Evolutionary conservation across 352 stramenopile genomes (phyloP).

Genomic region (Pythium myriotylum): DNA sequence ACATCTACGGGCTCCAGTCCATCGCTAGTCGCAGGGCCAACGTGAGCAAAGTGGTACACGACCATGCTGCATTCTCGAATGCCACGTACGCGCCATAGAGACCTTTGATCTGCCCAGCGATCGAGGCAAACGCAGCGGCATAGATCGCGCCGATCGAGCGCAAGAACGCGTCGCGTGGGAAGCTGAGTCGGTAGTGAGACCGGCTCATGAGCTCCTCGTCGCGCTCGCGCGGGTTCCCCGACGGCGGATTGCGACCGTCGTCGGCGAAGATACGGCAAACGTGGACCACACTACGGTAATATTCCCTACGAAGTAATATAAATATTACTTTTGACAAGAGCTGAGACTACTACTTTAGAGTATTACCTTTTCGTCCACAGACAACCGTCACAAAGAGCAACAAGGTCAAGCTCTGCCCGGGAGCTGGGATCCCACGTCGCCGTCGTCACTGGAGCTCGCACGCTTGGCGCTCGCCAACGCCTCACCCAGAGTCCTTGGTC

Average conservation of each 20-base stretch:
- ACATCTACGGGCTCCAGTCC: conserved; percentile 59
- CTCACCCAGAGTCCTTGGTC: too few relatives aligned
- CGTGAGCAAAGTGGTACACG: too few relatives aligned
- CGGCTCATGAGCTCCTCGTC: too few relatives aligned
- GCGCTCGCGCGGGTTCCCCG: too few relatives aligned
- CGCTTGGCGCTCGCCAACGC: too few relatives aligned
- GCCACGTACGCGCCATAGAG: conserved; percentile 72
- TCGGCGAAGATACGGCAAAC: background rate
- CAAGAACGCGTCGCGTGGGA: conserved; percentile 46
- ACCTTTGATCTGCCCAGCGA: conserved; percentile 78
- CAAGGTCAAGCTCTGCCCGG: background rate
- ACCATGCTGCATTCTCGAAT: too few relatives aligned
- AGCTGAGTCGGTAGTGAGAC: conserved; percentile 26
- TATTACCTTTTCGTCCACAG: background rate
- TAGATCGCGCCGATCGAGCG: conserved; percentile 53
- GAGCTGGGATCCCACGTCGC: conserved; percentile 16
- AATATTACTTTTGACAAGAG: too few relatives aligned
- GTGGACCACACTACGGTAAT: conserved; percentile 12
- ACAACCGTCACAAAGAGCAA: background rate
- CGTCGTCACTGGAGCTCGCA: conserved; percentile 1
- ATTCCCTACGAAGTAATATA: too few relatives aligned
- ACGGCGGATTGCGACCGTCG: conserved; percentile 16
- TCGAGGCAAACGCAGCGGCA: conserved; percentile 72
- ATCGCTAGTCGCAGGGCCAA: conserved; percentile 40
- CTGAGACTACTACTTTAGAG: too few relatives aligned